Percentiles rank a stretch among this genome's conserved stretches.
Evolutionary conservation across 2,329 filamentous ascomycete genomes (phyloP).

Genomic region (Colletotrichum liriopes): DNA sequence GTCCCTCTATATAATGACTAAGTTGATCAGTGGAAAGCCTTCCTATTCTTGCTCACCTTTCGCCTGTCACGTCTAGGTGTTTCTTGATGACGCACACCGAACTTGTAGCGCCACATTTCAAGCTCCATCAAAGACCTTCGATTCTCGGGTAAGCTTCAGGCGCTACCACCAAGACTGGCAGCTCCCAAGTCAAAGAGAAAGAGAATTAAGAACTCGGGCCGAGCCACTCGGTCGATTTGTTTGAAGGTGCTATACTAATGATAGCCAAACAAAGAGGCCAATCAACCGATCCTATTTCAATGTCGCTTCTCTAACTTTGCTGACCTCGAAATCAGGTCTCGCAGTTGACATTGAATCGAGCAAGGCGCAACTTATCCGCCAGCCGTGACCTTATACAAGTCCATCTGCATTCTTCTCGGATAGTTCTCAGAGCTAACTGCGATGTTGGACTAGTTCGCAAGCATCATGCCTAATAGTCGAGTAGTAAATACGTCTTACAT

Average conservation of each 20-base stretch:
- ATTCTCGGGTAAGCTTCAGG: not conserved
- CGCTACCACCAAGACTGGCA: not conserved
- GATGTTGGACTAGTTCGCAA: not conserved
- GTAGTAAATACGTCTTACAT: not conserved
- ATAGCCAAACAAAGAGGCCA: no score
- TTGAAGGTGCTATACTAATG: not conserved
- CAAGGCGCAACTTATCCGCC: not conserved
- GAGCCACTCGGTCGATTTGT: not conserved
- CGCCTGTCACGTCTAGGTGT: not conserved
- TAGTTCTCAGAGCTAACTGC: not conserved
- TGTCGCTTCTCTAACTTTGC: not conserved
- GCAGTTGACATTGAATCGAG: not conserved
- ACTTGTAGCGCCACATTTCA: conserved; percentile 11
- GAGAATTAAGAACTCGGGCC: not conserved
- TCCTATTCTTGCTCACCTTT: not conserved
- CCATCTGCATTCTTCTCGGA: not conserved
- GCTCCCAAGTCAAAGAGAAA: not conserved
- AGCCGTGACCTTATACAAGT: no score
- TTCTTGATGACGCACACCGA: conserved; percentile 21
- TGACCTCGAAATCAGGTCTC: not conserved
- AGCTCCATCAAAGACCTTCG: conserved; percentile 4
- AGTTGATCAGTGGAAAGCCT: not conserved
- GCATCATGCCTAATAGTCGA: not conserved
- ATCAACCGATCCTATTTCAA: not conserved
- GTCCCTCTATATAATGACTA: not conserved